A percentile compares a stretch with the other conserved stretches of the same genome.
phyloP scores from a whole-genome alignment of 805 yeast species.

The Sugiyamaella valdiviana region DNA sequence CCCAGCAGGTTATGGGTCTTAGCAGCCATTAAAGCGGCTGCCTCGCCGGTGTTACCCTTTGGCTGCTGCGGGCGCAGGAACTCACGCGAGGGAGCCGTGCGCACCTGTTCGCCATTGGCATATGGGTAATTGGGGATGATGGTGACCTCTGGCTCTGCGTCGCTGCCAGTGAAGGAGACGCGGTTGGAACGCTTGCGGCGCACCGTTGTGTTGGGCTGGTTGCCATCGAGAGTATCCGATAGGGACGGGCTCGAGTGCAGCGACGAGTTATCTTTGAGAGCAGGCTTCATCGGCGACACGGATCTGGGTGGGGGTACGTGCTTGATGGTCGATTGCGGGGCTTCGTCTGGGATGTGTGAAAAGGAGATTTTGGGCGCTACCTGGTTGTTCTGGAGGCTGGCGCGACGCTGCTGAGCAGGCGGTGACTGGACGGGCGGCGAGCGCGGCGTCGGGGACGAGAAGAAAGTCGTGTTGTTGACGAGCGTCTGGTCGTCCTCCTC shows the following conservation, averaged over 20 bases:
- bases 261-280: constrained; percentile 21
- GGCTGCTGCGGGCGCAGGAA: neutral
- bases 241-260: neutral
- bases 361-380: constrained; percentile 11
- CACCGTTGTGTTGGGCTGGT: neutral
- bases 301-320: constrained; percentile 26
- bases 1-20: constrained; percentile 3
- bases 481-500: constrained; percentile 17
- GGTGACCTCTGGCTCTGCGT: constrained; percentile 7
- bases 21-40: constrained; percentile 16
- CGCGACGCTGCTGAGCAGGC: neutral
- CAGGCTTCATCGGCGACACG: constrained; percentile 31
- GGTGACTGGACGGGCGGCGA: constrained; percentile 2
- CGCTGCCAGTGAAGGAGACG: constrained; percentile 8
- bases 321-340: constrained; percentile 4
- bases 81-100: neutral
- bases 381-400: neutral
- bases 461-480: neutral
- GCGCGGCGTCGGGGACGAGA: constrained; percentile 1
- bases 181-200: constrained; percentile 5
- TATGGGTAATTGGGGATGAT: constrained; percentile 1
- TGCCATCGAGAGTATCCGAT: constrained; percentile 6
- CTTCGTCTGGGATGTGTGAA: constrained; percentile 2
- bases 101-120: neutral
- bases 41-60: neutral